Conservation (phyloP, 768 basidiomycete genomes). For the Podaxis sp. region DNA sequence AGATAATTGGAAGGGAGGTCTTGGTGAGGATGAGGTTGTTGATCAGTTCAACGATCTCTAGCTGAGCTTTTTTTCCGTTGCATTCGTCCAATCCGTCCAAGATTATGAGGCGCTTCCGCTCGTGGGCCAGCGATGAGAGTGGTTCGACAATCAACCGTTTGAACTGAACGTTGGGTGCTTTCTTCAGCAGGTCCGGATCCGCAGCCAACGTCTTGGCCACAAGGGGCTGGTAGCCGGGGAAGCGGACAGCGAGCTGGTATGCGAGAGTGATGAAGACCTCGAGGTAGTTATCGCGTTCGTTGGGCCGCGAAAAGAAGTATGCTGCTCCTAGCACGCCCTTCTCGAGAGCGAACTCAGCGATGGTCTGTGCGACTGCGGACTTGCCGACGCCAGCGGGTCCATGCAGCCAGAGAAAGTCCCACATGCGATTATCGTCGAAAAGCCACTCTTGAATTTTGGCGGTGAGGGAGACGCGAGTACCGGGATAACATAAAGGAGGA, state of each 20-base stretch:
- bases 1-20: not conserved
- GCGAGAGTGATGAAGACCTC: too few species aligned
- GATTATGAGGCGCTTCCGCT: not conserved
- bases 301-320: slow-evolving; percentile 9
- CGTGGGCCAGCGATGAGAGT: not conserved
- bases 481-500: slow-evolving; percentile 1
- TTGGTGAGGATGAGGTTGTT: not conserved
- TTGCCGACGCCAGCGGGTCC: not conserved
- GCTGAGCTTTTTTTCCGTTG: not conserved
- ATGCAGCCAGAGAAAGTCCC: not conserved
- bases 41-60: not conserved
- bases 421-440: too few species aligned
- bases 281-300: not conserved
- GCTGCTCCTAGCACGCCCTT: slow-evolving; percentile 1
- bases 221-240: not conserved
- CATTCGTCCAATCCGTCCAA: slow-evolving; percentile 5
- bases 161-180: not conserved
- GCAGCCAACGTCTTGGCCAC: not conserved
- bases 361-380: slow-evolving; percentile 3
- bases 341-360: not conserved
- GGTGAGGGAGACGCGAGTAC: too few species aligned
- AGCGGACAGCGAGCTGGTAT: not conserved
- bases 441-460: too few species aligned
- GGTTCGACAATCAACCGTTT: slow-evolving; percentile 3
- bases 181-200: not conserved